Evolutionary conservation across 2,329 filamentous ascomycete genomes (phyloP).

Genomic region (Talaromyces albobiverticillius): DNA sequence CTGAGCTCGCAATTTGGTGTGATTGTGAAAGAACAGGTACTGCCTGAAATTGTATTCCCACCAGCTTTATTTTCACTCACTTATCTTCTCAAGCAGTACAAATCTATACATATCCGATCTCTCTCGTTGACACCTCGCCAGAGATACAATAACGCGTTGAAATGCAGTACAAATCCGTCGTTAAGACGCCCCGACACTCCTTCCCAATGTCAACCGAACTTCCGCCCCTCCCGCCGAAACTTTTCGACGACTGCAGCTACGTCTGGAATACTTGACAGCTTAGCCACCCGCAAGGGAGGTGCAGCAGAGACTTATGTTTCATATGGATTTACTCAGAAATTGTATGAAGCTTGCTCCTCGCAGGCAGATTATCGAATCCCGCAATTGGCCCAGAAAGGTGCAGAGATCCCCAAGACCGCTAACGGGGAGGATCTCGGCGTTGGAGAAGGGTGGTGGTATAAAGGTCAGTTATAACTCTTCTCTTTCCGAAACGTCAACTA

Average conservation of each 20-base stretch:
- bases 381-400: constrained; percentile 62
- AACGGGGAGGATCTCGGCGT: constrained; percentile 80
- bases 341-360: constrained; percentile 72
- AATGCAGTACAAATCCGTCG: background rate
- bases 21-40: constrained; percentile 13
- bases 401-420: constrained; percentile 66
- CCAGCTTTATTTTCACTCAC: background rate
- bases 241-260: constrained; percentile 4
- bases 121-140: background rate
- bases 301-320: constrained; percentile 70
- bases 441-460: constrained; percentile 76
- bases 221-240: background rate
- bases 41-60: background rate
- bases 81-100: background rate
- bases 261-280: constrained; percentile 27
- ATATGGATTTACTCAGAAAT: constrained; percentile 71
- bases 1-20: constrained; percentile 2
- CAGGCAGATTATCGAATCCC: constrained; percentile 76
- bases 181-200: background rate
- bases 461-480: constrained; percentile 60
- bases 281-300: constrained; percentile 33
- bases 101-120: constrained; percentile 7
- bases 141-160: background rate
- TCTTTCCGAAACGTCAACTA: background rate
- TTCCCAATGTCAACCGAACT: background rate